phyloP scores from a whole-genome alignment of 2,329 filamentous ascomycete species.

The Lomentospora prolificans region DNA sequence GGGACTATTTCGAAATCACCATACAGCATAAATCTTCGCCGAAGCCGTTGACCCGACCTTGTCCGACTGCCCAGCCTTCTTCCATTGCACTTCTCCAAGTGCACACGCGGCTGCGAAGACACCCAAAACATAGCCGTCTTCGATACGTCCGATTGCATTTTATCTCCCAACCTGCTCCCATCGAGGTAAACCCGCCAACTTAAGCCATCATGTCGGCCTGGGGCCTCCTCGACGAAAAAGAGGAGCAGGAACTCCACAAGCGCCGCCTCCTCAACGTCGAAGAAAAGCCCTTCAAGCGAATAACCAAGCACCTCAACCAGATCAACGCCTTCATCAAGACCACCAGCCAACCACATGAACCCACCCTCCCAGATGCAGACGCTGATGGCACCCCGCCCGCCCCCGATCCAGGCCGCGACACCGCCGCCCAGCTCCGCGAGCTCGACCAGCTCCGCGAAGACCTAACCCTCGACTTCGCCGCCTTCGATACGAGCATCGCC shows the following conservation, averaged over 20 bases:
- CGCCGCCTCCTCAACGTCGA: slow-evolving; percentile 80
- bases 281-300: slow-evolving; percentile 82
- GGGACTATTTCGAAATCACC: no score
- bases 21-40: no score
- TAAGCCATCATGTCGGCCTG: slow-evolving; percentile 36
- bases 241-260: slow-evolving; percentile 80
- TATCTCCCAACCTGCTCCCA: not conserved
- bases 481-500: slow-evolving; percentile 76
- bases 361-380: no score
- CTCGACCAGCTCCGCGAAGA: slow-evolving; percentile 70
- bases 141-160: no score
- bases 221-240: slow-evolving; percentile 61
- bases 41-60: no score
- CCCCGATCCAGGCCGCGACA: no score
- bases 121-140: no score
- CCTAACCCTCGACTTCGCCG: slow-evolving; percentile 76
- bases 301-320: slow-evolving; percentile 69
- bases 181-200: not conserved
- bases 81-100: no score
- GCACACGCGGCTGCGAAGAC: no score
- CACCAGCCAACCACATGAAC: slow-evolving; percentile 36
- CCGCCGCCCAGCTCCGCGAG: slow-evolving; percentile 35
- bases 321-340: slow-evolving; percentile 28
- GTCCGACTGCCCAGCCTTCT: no score
- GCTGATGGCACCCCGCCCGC: no score